These are phyloP conservation scores for Daldinia loculata DNA, from an alignment of 495 filamentous ascomycete genomes.

Conservation along the genomic window DNA sequence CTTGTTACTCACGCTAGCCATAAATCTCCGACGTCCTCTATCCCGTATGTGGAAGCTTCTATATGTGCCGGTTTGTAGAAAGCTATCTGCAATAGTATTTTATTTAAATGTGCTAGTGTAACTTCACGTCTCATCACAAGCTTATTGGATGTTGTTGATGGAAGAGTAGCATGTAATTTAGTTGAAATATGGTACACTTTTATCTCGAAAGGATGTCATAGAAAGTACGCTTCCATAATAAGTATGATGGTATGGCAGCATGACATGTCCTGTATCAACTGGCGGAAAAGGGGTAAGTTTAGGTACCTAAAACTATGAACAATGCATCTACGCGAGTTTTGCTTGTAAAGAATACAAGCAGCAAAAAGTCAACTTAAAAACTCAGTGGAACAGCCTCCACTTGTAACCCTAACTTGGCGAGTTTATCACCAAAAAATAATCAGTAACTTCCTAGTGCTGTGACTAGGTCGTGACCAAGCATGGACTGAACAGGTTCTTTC, in stretches of 20 bases:
- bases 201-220: no score
- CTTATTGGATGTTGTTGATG: not conserved
- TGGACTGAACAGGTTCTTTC: constrained; percentile 3
- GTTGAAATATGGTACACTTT: no score
- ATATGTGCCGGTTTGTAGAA: no score
- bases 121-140: no score
- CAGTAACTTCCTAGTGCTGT: constrained; percentile 20
- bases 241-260: not conserved
- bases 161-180: not conserved
- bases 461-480: constrained; percentile 24
- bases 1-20: no score
- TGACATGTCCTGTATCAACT: not conserved
- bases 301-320: no score
- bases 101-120: no score
- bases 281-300: not conserved
- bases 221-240: no score
- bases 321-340: not conserved
- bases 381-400: not conserved
- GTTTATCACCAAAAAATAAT: constrained; percentile 6
- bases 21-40: no score
- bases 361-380: not conserved
- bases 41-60: no score
- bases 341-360: not conserved
- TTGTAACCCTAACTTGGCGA: constrained; percentile 2
- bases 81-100: no score